These are phyloP conservation scores for Liquidambar formosana DNA, from an alignment of 164 flowering plant genomes.

Conservation along the genomic window DNA sequence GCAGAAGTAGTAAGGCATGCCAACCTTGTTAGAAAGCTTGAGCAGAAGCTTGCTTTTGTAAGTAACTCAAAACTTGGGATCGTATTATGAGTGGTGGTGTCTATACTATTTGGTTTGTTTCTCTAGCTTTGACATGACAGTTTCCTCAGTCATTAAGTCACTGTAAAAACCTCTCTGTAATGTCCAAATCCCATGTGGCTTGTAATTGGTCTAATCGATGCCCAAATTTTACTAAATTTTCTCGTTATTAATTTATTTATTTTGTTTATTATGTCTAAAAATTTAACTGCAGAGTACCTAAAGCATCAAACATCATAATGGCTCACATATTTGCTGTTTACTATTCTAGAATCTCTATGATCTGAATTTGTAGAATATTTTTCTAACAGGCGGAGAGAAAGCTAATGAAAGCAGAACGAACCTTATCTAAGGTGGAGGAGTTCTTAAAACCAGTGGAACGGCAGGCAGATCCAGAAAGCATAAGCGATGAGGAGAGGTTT, in stretches of 20 bases:
- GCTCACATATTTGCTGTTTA: not conserved
- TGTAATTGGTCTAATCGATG: not conserved
- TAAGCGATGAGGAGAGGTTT: constrained; percentile 92
- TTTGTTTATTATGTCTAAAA: not conserved
- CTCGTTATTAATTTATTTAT: not conserved
- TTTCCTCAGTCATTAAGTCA: not conserved
- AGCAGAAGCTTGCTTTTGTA: constrained; percentile 69
- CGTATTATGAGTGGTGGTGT: not conserved
- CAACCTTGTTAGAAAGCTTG: constrained; percentile 74
- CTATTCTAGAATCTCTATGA: not conserved
- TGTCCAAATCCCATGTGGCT: not conserved
- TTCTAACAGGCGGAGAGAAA: constrained; percentile 67
- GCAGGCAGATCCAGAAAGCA: constrained; percentile 67
- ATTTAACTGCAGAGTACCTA: not conserved
- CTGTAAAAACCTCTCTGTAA: not conserved
- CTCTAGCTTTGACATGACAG: not conserved
- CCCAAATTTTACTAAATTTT: not conserved
- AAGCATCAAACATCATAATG: not conserved
- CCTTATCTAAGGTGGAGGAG: constrained; percentile 75
- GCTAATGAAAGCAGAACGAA: constrained; percentile 64
- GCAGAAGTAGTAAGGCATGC: constrained; percentile 71
- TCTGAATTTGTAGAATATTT: not conserved
- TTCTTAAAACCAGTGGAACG: constrained; percentile 64
- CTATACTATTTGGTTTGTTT: not conserved
- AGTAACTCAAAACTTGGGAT: constrained; percentile 34